Percentiles rank a stretch among this genome's conserved stretches.
These are phyloP conservation scores for Kodamaea ohmeri DNA, from an alignment of 1,139 yeast genomes.

Conservation along the genomic window DNA sequence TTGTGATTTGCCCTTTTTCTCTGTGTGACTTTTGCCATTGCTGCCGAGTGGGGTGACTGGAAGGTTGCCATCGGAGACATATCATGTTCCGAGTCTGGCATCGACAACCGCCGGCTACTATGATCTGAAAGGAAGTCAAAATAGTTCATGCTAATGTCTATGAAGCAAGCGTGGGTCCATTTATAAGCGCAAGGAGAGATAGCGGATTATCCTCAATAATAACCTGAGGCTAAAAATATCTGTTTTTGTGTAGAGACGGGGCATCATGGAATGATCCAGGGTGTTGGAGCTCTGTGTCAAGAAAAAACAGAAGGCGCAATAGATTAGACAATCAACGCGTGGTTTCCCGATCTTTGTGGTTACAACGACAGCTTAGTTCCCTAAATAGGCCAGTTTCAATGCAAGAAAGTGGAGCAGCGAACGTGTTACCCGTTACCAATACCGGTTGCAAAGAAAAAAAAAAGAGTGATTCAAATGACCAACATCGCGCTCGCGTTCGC, in stretches of 20 bases:
- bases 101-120: constrained; percentile 2
- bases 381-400: not conserved
- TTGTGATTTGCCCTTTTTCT: not conserved
- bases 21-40: not conserved
- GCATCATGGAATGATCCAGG: constrained; percentile 1
- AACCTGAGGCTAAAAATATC: constrained; percentile 4
- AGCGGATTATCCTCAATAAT: not conserved
- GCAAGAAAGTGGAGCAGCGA: constrained; percentile 3
- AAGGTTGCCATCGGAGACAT: not conserved
- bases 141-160: constrained; percentile 1
- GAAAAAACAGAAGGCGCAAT: not conserved
- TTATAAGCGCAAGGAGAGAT: not conserved
- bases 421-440: constrained; percentile 7
- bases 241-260: constrained; percentile 2
- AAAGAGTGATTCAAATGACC: constrained; percentile 1
- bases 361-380: not conserved
- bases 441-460: constrained; percentile 2
- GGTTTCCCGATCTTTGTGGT: not conserved
- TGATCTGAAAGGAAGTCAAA: constrained; percentile 3
- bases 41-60: not conserved
- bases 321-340: not conserved
- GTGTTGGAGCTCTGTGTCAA: not conserved
- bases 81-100: not conserved
- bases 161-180: not conserved
- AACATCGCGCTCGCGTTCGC: not conserved